Conservation (phyloP, 306 rosid species). For the Luffa acutangula region DNA sequence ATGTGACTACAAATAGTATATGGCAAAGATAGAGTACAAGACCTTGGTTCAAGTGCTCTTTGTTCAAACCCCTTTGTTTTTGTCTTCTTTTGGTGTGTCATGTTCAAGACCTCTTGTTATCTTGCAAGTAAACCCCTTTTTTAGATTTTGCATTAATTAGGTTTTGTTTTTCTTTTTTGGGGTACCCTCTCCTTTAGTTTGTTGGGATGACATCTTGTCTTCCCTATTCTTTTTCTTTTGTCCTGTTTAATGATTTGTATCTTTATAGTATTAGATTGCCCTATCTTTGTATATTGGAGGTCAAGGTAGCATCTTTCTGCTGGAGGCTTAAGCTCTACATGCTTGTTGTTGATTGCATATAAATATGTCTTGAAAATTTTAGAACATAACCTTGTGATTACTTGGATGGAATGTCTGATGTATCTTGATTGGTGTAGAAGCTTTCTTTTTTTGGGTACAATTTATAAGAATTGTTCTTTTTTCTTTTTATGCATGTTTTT, state of each 20-base stretch:
- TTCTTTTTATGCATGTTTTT: constrained; percentile 12
- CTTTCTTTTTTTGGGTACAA: neutral
- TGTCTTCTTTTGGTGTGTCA: too few relatives aligned
- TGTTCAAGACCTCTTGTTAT: neutral
- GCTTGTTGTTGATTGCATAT: neutral
- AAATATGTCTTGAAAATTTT: neutral
- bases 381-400: neutral
- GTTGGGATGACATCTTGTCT: neutral
- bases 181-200: neutral
- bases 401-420: neutral
- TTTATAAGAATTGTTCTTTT: neutral
- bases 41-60: neutral
- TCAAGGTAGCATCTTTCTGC: neutral
- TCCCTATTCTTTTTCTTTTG: neutral
- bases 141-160: neutral
- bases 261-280: neutral
- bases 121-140: neutral
- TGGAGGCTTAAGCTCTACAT: neutral
- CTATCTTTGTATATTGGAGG: too few relatives aligned
- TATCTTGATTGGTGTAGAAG: neutral
- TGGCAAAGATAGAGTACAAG: too few relatives aligned
- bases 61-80: neutral
- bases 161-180: neutral
- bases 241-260: neutral
- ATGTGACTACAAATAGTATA: too few relatives aligned